These are phyloP conservation scores for Eucalyptus dawsonii DNA, from an alignment of 345 rosid species.

Conservation along the genomic window DNA sequence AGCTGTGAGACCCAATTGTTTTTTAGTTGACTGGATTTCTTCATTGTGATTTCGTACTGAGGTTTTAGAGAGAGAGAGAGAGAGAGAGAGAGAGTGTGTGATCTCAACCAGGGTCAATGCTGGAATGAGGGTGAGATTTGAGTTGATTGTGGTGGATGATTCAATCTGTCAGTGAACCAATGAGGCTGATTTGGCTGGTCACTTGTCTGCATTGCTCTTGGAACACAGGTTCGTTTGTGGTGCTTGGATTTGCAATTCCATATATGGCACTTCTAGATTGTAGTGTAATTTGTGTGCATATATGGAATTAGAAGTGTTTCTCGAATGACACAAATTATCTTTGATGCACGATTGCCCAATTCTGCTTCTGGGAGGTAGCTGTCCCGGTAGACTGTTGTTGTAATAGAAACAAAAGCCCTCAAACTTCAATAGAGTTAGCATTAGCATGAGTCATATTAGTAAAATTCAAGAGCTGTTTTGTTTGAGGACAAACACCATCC, in stretches of 20 bases:
- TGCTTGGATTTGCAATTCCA: neutral
- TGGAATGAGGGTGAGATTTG: conserved; percentile 14
- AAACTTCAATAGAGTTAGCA: neutral
- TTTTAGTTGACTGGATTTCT: neutral
- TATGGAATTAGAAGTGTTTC: neutral
- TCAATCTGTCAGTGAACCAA: conserved; percentile 17
- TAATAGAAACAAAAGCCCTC: neutral
- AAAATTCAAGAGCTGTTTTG: neutral
- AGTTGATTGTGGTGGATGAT: conserved; percentile 6
- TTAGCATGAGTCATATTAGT: neutral
- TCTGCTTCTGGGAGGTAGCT: neutral
- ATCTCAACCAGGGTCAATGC: conserved; percentile 1
- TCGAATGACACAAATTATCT: neutral
- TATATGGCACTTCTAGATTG: neutral
- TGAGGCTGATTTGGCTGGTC: conserved; percentile 44
- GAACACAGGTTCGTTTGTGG: conserved; percentile 23
- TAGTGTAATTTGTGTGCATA: neutral
- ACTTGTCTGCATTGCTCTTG: conserved; percentile 27
- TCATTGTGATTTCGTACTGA: neutral
- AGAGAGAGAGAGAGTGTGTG: neutral
- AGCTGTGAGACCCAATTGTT: neutral
- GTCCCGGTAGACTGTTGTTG: neutral
- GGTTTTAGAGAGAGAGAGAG: neutral
- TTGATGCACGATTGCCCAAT: neutral
- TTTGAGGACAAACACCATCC: neutral